Conservation (phyloP, 192 early-diverging fungal genomes). For the Rhizophagus clarus region DNA sequence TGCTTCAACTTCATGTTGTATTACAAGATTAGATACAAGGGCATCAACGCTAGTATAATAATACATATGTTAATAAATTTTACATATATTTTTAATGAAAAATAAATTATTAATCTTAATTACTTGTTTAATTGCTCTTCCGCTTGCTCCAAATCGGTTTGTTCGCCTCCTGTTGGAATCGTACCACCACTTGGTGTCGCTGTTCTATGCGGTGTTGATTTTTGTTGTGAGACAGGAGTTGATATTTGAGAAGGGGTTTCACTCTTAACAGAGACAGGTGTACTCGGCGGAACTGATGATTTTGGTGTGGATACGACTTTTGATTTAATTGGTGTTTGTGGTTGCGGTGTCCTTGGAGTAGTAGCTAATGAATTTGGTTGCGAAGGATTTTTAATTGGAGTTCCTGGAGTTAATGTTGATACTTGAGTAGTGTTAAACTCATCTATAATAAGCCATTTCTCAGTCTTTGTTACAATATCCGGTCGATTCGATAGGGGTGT, state of each 20-base stretch:
- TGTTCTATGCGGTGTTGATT: neutral
- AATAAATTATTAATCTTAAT: neutral
- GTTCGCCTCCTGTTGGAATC: conserved; percentile 28
- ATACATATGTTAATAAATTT: neutral
- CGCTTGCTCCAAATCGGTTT: conserved; percentile 50
- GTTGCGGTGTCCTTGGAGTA: neutral
- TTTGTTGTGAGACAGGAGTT: neutral
- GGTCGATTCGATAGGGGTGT: conserved; percentile 58
- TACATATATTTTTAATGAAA: neutral
- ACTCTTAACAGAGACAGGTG: neutral
- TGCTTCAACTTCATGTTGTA: conserved; percentile 65
- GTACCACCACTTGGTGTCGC: neutral
- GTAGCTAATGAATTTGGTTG: neutral
- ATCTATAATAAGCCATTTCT: conserved; percentile 69
- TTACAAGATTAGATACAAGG: conserved; percentile 73
- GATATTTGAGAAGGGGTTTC: conserved; percentile 1
- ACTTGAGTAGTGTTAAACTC: conserved; percentile 38
- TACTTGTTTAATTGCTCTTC: conserved; percentile 62
- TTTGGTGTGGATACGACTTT: neutral
- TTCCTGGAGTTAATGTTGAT: neutral
- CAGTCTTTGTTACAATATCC: conserved; percentile 60
- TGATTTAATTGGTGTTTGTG: too few species aligned
- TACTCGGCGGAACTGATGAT: neutral
- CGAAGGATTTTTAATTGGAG: neutral
- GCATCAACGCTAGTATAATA: conserved; percentile 62